Base-by-base conservation (phyloP, 805 yeast genomes). In the Starmerella scarabaei region DNA sequence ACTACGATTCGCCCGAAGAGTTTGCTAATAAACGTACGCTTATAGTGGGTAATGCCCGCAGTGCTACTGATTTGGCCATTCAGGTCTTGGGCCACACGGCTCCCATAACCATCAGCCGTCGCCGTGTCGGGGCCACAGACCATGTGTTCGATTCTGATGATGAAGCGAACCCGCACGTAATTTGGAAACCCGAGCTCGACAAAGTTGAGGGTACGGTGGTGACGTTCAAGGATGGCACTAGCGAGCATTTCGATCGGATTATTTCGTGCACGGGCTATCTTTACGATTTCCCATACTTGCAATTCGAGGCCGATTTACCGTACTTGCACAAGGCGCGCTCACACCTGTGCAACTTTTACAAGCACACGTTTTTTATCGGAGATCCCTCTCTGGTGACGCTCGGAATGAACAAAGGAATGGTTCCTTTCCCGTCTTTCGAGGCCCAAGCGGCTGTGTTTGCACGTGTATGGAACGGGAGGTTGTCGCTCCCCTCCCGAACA, bases 181-280 rank as follows among this genome's bases (percentile, higher is more conserved):
- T 65, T 1, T 73, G 71, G 32, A 41, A 42, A 23, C 45, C 45
- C 3, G 38, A 29, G 30, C 18, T 42, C 18, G 29, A 53, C 7
- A 41, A 45, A 11, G 66, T 71, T 39, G 59, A 53, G 1, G 58
- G 62, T 1, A 56, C 58, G 31, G 51, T 63, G 0, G 67, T 75
- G 2, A 52, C 56, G 11, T 71, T 76, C 41, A 63, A 51, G 3
- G 73, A 73, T 47, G 84, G 79, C 3, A 57, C 51, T 2, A 56
- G 49, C 3, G 47, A 49, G 1, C 64, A 64, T 32, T 69, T 80
- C 30, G 86, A 80, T 46, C 53, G 55, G 19, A 61, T 82, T 9
- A 61, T 81, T 5, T 80, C 74, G 54, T 79, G 81, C 39, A 81
- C 93, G 0, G 93, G 93, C 1, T 81, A 80, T 55, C 62, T 73